Conservation (phyloP, 2,329 filamentous ascomycete genomes). For the Fusarium sororula region DNA sequence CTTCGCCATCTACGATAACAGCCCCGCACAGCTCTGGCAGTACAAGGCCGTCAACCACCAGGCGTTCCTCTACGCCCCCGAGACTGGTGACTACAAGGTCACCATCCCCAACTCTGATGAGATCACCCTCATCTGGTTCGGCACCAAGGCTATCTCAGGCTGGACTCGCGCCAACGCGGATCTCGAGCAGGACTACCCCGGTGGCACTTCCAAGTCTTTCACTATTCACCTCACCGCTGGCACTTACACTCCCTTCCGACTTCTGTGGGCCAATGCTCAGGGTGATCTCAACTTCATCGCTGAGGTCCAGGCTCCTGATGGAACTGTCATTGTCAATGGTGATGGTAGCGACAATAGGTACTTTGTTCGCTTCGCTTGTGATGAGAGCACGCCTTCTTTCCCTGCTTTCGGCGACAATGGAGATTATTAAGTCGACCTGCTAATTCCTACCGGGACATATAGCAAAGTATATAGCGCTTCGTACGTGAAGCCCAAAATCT, state of each 20-base stretch:
- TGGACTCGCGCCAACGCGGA: neutral
- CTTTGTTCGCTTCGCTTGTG: slow-evolving; percentile 1
- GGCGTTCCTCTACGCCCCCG: neutral
- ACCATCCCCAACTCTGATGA: slow-evolving; percentile 14
- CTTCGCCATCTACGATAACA: slow-evolving; percentile 2
- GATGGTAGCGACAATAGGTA: slow-evolving; percentile 1
- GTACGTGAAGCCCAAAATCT: rapidly evolving
- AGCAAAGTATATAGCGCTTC: neutral
- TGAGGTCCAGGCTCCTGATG: neutral
- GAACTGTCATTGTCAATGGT: neutral
- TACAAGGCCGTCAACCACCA: slow-evolving; percentile 13
- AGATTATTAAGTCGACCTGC: neutral
- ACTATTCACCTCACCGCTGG: neutral
- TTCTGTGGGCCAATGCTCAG: slow-evolving; percentile 13
- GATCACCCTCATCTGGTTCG: slow-evolving; percentile 15
- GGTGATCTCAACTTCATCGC: slow-evolving; percentile 10
- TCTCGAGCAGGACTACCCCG: slow-evolving; percentile 10
- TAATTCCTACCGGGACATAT: neutral
- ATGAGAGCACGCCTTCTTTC: neutral
- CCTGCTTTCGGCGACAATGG: neutral
- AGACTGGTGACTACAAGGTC: neutral
- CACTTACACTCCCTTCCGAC: slow-evolving; percentile 12
- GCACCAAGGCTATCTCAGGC: neutral
- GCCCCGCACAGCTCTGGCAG: neutral
- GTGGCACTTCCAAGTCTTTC: neutral